Base-by-base conservation (phyloP, 169 alveolate species). In the Plasmodium gonderi region DNA sequence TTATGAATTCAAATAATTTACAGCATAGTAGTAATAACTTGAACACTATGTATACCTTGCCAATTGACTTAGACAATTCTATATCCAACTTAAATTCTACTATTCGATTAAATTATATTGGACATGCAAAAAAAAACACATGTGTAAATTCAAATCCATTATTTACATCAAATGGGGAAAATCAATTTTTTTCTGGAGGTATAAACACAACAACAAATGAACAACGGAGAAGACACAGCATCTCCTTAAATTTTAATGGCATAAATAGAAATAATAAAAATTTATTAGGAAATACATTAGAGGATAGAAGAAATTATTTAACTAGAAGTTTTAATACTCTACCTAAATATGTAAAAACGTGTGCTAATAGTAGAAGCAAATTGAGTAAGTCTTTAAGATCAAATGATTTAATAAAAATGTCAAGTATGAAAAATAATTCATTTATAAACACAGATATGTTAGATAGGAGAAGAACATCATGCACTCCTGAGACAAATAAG, bases 341-440 rank as follows among this genome's bases (percentile, higher is more conserved):
- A 14, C 91, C 94, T 33, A 90, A 29, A 69, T 90, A 90, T 69
- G 72, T 31, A 26, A 90, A 68, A 51, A 77, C 94, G 4, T 90
- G 80, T 77, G 80, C 94, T 65, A 90, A 90, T 42, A 90, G 79
- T 33, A 40, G 94, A 78, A 77, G 31, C 33, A 90, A 90, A 38
- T 20, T 90, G 33, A 90, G 47, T 45, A 64, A 78, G 8, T 31
- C 45, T 42, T 9, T 90, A 8, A 85, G 69, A 7, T 31, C 67
- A 2, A 9, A 17, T 9, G 79, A 54, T 51, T 8, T 54, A 51
- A 12, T 33, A 9, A 51, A 31, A 33, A 26, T 49, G 20, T 64
- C 60, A 51, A 33, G 79, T 17, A 29, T 38, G 14, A 72, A 51
- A 49, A 31, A 75, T 17, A 85, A 74, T 38, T 12, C 87, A 0